Conservation (phyloP, 2,329 filamentous ascomycete genomes). For the Parastagonospora nodorum region DNA sequence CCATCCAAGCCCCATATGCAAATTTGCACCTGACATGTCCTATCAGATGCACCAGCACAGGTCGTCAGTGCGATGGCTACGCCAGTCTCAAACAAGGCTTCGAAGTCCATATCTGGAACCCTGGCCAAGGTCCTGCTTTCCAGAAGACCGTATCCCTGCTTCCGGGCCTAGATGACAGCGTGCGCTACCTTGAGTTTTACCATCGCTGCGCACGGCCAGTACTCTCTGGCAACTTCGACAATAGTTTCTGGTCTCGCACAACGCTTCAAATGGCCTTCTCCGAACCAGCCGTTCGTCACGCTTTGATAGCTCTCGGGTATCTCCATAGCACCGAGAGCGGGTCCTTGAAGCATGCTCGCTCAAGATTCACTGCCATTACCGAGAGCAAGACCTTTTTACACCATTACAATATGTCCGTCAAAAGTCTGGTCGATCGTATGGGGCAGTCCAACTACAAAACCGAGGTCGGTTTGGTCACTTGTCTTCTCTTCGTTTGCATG, state of each 20-base stretch:
- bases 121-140: constrained; percentile 1
- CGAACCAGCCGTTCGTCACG: constrained; percentile 51
- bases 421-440: constrained; percentile 38
- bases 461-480: constrained; percentile 48
- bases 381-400: constrained; percentile 36
- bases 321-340: constrained; percentile 32
- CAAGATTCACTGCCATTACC: constrained; percentile 6
- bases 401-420: constrained; percentile 52
- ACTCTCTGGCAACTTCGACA: constrained; percentile 40
- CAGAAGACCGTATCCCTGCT: constrained; percentile 10
- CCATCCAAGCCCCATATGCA: neutral
- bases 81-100: constrained; percentile 3
- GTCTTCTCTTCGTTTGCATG: constrained; percentile 51
- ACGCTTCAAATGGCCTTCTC: constrained; percentile 49
- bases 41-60: constrained; percentile 33
- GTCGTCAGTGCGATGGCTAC: constrained; percentile 39
- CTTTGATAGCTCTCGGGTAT: constrained; percentile 50
- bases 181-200: constrained; percentile 49
- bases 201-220: constrained; percentile 43
- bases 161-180: constrained; percentile 16
- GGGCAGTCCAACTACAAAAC: constrained; percentile 39
- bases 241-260: constrained; percentile 50
- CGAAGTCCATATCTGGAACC: constrained; percentile 7
- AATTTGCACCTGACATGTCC: neutral
- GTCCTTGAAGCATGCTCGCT: constrained; percentile 26